These are phyloP conservation scores for Beauveria australis DNA, from an alignment of 2,329 filamentous ascomycete species.

Conservation along the genomic window DNA sequence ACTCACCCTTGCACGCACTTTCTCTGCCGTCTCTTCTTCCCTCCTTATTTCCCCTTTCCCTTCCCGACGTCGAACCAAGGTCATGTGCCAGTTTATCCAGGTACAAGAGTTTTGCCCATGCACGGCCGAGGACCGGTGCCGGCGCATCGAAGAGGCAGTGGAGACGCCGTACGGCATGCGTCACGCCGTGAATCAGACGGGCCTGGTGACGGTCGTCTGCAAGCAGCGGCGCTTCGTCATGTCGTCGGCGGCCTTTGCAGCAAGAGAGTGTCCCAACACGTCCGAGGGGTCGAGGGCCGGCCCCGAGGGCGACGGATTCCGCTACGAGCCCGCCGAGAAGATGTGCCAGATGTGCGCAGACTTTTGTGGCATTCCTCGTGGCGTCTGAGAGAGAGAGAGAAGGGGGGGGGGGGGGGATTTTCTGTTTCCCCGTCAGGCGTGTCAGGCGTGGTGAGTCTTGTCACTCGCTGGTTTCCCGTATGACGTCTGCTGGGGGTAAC, in stretches of 20 bases:
- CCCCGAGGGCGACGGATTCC: not conserved
- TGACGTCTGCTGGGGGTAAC: too few species aligned
- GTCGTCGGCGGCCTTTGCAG: not conserved
- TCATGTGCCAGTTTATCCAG: constrained; percentile 7
- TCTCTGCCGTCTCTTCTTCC: not conserved
- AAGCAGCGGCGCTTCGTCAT: constrained; percentile 4
- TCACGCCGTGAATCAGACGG: not conserved
- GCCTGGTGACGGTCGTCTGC: not conserved
- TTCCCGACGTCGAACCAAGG: not conserved
- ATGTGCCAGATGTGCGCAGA: constrained; percentile 1
- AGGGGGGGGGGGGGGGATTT: too few species aligned
- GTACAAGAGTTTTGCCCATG: constrained; percentile 4
- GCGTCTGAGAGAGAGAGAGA: not conserved
- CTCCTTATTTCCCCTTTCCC: not conserved
- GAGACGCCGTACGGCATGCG: not conserved
- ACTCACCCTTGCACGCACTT: not conserved
- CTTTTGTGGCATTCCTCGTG: not conserved
- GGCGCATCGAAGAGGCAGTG: not conserved
- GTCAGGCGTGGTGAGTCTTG: too few species aligned
- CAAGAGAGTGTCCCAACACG: constrained; percentile 2
- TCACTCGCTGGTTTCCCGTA: too few species aligned
- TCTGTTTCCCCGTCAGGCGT: too few species aligned
- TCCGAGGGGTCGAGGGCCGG: not conserved
- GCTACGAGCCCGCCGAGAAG: not conserved
- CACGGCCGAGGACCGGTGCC: not conserved